Conservation (phyloP, 352 stramenopile genomes). For the Pythium brachiatum region DNA sequence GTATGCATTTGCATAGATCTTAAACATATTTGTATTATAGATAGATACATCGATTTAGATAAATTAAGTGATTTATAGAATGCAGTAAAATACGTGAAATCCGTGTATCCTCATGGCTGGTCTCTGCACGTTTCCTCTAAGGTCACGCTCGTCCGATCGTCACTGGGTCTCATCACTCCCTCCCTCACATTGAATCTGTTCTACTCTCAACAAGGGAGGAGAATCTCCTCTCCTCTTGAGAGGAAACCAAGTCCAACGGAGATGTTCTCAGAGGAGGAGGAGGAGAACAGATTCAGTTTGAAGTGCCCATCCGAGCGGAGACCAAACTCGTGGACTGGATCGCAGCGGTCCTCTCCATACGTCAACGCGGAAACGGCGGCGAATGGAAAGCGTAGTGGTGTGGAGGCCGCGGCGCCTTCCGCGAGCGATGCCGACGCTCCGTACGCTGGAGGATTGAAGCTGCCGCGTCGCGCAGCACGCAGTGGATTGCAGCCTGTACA, state of each 20-base stretch:
- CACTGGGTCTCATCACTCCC: too few relatives aligned
- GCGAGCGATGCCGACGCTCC: background rate
- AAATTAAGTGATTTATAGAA: background rate
- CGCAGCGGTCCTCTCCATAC: background rate
- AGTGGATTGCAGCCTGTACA: background rate
- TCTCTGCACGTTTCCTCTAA: background rate
- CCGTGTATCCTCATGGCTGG: background rate
- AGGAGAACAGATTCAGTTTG: background rate
- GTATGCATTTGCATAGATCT: too few relatives aligned
- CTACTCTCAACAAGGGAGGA: too few relatives aligned
- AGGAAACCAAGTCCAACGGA: background rate
- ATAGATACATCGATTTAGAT: too few relatives aligned
- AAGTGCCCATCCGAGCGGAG: conserved; percentile 1
- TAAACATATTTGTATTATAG: too few relatives aligned
- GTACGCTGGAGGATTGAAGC: background rate
- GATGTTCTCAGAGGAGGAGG: background rate
- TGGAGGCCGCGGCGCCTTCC: background rate
- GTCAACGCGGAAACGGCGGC: background rate
- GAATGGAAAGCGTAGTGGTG: background rate
- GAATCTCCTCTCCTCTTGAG: too few relatives aligned
- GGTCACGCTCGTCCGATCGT: background rate
- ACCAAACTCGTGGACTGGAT: background rate
- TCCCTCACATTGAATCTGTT: too few relatives aligned
- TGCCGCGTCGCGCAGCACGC: background rate
- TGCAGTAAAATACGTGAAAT: background rate